Evolutionary conservation across 768 basidiomycete genomes (phyloP), one percentile per base, ranked within the genome.

Genomic region (Lentinula raphanica): DNA sequence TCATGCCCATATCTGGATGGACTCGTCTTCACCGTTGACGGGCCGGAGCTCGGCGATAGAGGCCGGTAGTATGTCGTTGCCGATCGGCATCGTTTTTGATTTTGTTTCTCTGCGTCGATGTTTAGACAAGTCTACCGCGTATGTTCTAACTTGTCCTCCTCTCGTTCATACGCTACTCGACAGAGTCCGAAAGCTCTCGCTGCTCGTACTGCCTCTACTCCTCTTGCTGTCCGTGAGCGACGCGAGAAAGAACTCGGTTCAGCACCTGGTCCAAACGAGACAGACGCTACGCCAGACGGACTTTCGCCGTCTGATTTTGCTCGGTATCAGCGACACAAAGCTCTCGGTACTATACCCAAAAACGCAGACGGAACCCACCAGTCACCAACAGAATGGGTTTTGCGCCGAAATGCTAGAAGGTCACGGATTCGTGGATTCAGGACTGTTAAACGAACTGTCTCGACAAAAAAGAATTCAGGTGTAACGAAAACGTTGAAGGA

Each of bases 171-270:
- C 53, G n/a, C 49, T 79, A 79, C 63, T 64, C 72, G 38, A 69
- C 75, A 32, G 44, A 45, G 21, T 66, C 74, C 28, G 54, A 66
- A 73, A 49, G 77, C 80, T 36, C 69, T 81, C 35, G 75, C 69
- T 36, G 88, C 90, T 2, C 77, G 87, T 42, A 87, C 85, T 28
- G 78, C 83, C 7, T 91, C 90, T 0, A 81, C 87, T 0, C 90
- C 90, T 1, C 79, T 84, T 42, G 87, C 88, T 27, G 88, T 92
- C 51, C 85, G 86, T 58, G 76, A 82, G 17, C 87, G 90, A 54
- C 84, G 90, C 57, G 71, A 72, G 56, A 86, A 82, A 69, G 74
- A 74, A 61, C 72, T 76, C 49, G 74, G 78, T 42, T 65, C 27
- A 28, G 29, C 69, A 36, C 64, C 62, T 56, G 66, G 63, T 38